Base-by-base conservation (phyloP, 2,329 filamentous ascomycete species). In the Sporothrix pallida region DNA sequence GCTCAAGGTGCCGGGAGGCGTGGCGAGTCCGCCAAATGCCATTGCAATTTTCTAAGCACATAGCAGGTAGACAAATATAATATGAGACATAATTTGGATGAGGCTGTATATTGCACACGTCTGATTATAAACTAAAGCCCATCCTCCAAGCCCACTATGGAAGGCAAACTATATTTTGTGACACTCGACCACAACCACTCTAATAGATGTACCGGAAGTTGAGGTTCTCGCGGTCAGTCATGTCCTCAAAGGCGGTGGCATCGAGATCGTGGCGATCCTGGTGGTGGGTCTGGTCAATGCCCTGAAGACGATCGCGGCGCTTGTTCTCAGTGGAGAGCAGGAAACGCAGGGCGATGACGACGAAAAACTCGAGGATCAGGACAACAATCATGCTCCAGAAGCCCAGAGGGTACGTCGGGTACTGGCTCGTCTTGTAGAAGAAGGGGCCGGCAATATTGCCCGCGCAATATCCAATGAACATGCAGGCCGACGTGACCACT, bases 381-480 rank as follows among this genome's bases (percentile, higher is more conserved):
- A 81, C 79, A 2, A 83, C 81, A 17, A 86, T 79, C n/a, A 85
- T 80, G 0, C 82, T 83, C 15, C 81, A 81, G 56, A 85, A 84
- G 8, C 83, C 84, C 44, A 76, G 73, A 5, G 76, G 78, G 56
- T 84, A 84, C 1, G 78, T 79, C 4, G 83, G 83, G 0, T 83
- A 82, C 76, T 91, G 87, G 13, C 83, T 77, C 0, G 84, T 80
- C 70, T 86, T 86, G 79, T 90, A 91, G 81, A 91, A 91, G 79
- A 91, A 90, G 0, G 89, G 89, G 0, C 88, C 86, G 5, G 84
- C 85, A 65, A 91, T 89, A 77, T 91, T 90, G 8, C 89, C 89
- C 1, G 86, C 83, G 54, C 75, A 74, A 44, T 75, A 75, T 31
- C 72, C 74, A 8, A 72, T 54, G 58, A 72, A 74, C 69, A 75